Evolutionary conservation across 345 rosid species (phyloP).

Genomic region (Eutrema yunnanense): DNA sequence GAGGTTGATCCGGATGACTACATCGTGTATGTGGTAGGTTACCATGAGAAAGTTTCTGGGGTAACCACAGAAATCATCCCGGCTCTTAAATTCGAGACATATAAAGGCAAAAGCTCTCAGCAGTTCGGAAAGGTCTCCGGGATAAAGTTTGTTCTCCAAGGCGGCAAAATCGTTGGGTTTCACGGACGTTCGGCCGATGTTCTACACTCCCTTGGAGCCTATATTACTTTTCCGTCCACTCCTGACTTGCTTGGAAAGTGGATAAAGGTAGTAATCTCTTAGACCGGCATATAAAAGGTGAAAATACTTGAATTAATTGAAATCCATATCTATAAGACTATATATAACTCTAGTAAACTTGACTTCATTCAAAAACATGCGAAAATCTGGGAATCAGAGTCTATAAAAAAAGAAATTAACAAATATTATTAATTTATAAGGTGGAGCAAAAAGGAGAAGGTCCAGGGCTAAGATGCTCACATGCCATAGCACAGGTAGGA

Average conservation of each 20-base stretch:
- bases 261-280: conserved; percentile 8
- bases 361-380: background rate
- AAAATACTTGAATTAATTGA: background rate
- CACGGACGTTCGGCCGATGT: conserved; percentile 14
- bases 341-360: background rate
- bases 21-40: conserved; percentile 21
- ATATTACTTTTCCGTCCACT: background rate
- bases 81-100: conserved; percentile 14
- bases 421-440: background rate
- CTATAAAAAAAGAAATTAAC: background rate
- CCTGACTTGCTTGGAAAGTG: conserved; percentile 9
- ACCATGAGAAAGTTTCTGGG: background rate
- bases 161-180: conserved; percentile 29
- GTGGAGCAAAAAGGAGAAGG: conserved; percentile 23
- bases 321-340: background rate
- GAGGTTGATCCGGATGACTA: conserved; percentile 25
- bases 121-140: background rate
- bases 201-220: conserved; percentile 21
- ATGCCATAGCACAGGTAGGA: conserved; percentile 27
- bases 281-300: background rate
- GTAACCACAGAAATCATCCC: background rate
- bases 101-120: conserved; percentile 7
- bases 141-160: conserved; percentile 15
- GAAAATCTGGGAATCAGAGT: background rate
- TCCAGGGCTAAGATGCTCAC: conserved; percentile 25